Conservation (phyloP, 805 yeast species). For the Huiozyma naganishii region DNA sequence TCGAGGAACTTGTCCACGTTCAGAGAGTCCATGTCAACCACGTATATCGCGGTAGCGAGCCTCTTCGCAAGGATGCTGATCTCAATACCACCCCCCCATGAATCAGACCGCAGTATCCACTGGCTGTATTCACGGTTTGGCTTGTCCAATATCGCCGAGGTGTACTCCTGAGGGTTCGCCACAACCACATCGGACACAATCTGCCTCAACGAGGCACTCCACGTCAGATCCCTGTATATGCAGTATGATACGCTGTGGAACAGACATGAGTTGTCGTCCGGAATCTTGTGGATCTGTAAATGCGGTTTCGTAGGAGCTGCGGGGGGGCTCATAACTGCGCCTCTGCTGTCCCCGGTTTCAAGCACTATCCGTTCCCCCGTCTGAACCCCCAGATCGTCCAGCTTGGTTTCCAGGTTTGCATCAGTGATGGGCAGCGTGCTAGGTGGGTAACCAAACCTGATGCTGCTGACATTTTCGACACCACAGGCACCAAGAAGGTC, state of each 20-base stretch:
- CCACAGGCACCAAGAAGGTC: conserved; percentile 24
- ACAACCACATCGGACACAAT: conserved; percentile 40
- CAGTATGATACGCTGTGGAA: conserved; percentile 56
- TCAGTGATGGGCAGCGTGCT: conserved; percentile 29
- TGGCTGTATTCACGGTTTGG: conserved; percentile 36
- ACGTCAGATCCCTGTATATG: conserved; percentile 32
- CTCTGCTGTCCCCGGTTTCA: neutral
- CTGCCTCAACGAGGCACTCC: conserved; percentile 40
- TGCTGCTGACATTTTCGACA: conserved; percentile 8
- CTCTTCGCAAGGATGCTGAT: conserved; percentile 47
- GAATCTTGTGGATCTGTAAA: conserved; percentile 45
- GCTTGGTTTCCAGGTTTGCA: conserved; percentile 5
- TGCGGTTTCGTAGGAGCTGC: neutral
- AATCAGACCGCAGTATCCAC: conserved; percentile 50
- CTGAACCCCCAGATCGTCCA: conserved; percentile 37
- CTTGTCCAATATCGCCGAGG: conserved; percentile 43
- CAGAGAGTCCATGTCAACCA: conserved; percentile 56
- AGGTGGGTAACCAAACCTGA: conserved; percentile 58
- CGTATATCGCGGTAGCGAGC: conserved; percentile 41
- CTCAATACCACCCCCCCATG: conserved; percentile 85
- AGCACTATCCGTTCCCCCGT: conserved; percentile 37
- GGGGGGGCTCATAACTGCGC: neutral
- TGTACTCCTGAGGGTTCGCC: conserved; percentile 35
- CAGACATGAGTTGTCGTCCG: conserved; percentile 72
- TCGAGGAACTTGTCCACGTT: conserved; percentile 45